Conservation (phyloP, 805 yeast species). For the Brettanomyces sp. region DNA sequence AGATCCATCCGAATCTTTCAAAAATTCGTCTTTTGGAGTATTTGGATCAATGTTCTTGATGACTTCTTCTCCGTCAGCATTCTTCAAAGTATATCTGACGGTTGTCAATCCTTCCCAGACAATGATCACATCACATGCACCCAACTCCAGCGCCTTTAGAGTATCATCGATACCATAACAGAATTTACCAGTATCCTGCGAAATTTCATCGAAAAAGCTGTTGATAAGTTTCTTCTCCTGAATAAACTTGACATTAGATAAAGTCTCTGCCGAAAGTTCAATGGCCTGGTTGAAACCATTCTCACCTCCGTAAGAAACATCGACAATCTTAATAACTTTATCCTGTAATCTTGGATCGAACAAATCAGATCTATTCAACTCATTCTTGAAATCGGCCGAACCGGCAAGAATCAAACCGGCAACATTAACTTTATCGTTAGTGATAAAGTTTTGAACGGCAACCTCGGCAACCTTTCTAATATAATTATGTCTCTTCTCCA, state of each 20-base stretch:
- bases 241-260: conserved; percentile 93
- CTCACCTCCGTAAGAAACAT: conserved; percentile 98
- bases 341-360: conserved; percentile 84
- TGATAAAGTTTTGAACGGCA: conserved; percentile 93
- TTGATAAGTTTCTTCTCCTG: conserved; percentile 96
- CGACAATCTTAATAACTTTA: conserved; percentile 86
- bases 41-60: conserved; percentile 66
- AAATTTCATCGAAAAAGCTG: conserved; percentile 90
- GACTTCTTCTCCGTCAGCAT: conserved; percentile 69
- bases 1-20: conserved; percentile 73
- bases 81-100: conserved; percentile 75
- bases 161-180: conserved; percentile 98
- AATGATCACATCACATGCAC: conserved; percentile 89
- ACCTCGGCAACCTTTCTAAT: conserved; percentile 97
- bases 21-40: conserved; percentile 64
- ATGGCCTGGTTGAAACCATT: conserved; percentile 99
- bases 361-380: conserved; percentile 83
- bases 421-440: conserved; percentile 89
- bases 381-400: conserved; percentile 97
- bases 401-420: conserved; percentile 96
- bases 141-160: conserved; percentile 88
- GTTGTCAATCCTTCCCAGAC: conserved; percentile 88
- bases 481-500: conserved; percentile 97
- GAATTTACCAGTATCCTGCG: conserved; percentile 94
- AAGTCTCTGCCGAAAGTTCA: conserved; percentile 92